Percentiles rank a stretch among this genome's conserved stretches.
These are phyloP conservation scores for Desmodesmus armatus DNA, from an alignment of 139 green algal species.

Conservation along the genomic window DNA sequence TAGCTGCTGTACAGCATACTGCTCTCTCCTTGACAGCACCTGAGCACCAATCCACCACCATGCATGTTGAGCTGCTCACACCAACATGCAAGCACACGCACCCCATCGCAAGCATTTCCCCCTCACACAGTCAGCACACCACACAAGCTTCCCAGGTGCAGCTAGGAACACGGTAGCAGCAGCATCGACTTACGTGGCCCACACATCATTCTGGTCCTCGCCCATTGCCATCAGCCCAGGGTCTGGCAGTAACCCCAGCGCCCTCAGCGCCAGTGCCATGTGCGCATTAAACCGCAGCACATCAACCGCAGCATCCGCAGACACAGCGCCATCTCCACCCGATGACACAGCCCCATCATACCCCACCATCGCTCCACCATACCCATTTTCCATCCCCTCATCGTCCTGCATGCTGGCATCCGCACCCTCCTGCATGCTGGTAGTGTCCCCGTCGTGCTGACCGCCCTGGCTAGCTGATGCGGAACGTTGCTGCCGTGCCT, in stretches of 20 bases:
- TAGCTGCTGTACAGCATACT: too few relatives aligned
- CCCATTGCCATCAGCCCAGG: background rate
- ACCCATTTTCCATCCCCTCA: background rate
- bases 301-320: background rate
- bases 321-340: too few relatives aligned
- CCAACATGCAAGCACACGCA: too few relatives aligned
- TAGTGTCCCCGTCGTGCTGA: background rate
- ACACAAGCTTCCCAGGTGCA: background rate
- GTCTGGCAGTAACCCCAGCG: constrained; percentile 58
- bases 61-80: too few relatives aligned
- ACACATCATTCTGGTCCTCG: constrained; percentile 29
- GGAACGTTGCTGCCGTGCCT: constrained; percentile 13
- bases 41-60: too few relatives aligned
- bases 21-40: too few relatives aligned
- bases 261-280: constrained; percentile 69
- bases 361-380: background rate
- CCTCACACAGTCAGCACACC: background rate
- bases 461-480: background rate
- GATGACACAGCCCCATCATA: background rate
- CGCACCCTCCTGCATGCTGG: constrained; percentile 1
- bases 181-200: constrained; percentile 11
- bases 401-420: constrained; percentile 4
- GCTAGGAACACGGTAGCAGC: background rate
- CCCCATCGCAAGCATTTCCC: background rate
- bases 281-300: constrained; percentile 68